Evolutionary conservation across 441 rosid species (phyloP).

Genomic region (Eruca vesicaria): DNA sequence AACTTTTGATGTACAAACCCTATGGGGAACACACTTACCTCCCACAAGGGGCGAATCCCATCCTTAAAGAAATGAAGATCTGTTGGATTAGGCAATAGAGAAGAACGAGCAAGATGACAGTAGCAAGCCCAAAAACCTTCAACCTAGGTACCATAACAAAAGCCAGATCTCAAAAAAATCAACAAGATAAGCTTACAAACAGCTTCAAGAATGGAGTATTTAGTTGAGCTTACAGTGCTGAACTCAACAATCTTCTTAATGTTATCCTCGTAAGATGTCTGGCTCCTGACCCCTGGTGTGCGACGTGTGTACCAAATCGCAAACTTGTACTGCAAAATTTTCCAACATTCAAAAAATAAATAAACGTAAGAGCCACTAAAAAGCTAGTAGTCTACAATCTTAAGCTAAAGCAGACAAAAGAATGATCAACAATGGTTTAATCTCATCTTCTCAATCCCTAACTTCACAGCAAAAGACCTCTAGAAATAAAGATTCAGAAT

Average conservation of each 20-base stretch:
- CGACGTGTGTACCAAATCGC: conserved; percentile 94
- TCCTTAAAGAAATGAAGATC: conserved; percentile 97
- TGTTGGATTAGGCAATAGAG: conserved; percentile 87
- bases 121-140: conserved; percentile 96
- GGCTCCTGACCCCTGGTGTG: conserved; percentile 83
- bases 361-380: background rate
- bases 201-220: background rate
- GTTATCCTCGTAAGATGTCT: conserved; percentile 91
- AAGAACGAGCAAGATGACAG: conserved; percentile 88
- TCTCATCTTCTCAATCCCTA: background rate
- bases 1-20: background rate
- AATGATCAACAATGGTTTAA: background rate
- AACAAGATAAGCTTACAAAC: conserved; percentile 7
- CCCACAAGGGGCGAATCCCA: conserved; percentile 94
- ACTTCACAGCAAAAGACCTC: background rate
- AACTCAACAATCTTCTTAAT: conserved; percentile 91
- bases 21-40: conserved; percentile 44
- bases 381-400: background rate
- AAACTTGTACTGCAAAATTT: conserved; percentile 70
- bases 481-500: background rate
- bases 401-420: background rate
- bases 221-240: conserved; percentile 66
- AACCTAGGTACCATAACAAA: conserved; percentile 45
- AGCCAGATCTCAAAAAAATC: conserved; percentile 18
- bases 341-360: background rate